A percentile compares a stretch with the other conserved stretches of the same genome.
Conservation (phyloP, 2,329 filamentous ascomycete genomes). For the Biscogniauxia marginata region DNA sequence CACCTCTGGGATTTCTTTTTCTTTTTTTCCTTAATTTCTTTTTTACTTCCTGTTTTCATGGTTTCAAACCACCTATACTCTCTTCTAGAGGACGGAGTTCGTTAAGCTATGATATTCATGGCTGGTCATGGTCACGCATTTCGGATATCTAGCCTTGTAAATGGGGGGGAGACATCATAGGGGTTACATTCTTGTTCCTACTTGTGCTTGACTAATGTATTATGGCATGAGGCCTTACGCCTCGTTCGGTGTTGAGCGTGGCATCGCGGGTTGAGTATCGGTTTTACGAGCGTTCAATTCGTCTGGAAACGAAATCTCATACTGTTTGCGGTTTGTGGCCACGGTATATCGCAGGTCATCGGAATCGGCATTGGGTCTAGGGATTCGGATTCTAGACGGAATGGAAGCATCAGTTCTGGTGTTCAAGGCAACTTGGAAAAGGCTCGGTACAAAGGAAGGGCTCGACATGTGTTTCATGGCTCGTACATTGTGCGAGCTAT, state of each 20-base stretch:
- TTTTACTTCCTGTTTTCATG: constrained; percentile 9
- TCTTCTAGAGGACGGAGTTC: constrained; percentile 15
- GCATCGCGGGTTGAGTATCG: constrained; percentile 15
- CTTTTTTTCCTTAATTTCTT: constrained; percentile 12
- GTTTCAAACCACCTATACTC: constrained; percentile 13
- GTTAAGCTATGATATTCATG: constrained; percentile 24
- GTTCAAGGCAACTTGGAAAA: constrained; percentile 16
- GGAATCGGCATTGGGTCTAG: constrained; percentile 17
- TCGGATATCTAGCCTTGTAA: constrained; percentile 28
- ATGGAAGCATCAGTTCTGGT: constrained; percentile 23
- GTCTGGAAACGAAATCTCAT: constrained; percentile 7
- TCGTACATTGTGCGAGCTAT: constrained; percentile 13
- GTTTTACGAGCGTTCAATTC: constrained; percentile 14
- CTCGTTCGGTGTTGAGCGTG: constrained; percentile 19
- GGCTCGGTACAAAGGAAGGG: constrained; percentile 14
- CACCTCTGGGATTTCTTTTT: constrained; percentile 15
- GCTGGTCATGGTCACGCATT: constrained; percentile 27
- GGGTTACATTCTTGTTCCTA: constrained; percentile 22
- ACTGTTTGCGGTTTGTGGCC: constrained; percentile 10
- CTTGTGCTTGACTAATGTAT: constrained; percentile 28
- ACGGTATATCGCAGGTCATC: constrained; percentile 14
- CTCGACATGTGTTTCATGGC: constrained; percentile 11
- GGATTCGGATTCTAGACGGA: constrained; percentile 20
- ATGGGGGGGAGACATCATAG: constrained; percentile 18
- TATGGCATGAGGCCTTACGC: constrained; percentile 20